phyloP scores from a whole-genome alignment of 2,329 filamentous ascomycete species.

The Diatrype stigma region DNA sequence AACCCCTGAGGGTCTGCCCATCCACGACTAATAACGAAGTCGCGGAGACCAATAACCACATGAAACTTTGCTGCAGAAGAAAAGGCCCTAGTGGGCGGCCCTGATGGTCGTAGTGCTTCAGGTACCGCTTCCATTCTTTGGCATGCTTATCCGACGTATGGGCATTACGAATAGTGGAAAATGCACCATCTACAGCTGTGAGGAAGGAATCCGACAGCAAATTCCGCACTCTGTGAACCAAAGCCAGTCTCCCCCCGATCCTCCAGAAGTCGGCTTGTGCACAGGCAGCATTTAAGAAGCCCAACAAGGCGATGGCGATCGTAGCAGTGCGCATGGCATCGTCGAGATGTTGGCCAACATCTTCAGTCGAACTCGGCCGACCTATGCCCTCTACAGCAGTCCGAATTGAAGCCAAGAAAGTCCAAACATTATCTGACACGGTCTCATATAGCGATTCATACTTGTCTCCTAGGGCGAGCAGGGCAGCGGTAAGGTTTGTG shows the following conservation, averaged over 20 bases:
- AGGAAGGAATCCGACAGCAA: conserved; percentile 83
- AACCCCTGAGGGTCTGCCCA: conserved; percentile 52
- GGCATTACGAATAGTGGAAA: conserved; percentile 84
- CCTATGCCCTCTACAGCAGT: conserved; percentile 54
- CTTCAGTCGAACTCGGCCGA: conserved; percentile 49
- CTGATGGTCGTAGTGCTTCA: conserved; percentile 74
- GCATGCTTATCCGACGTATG: conserved; percentile 60
- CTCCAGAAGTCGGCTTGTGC: conserved; percentile 79
- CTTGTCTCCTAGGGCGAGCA: conserved; percentile 75
- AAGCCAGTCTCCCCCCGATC: conserved; percentile 63
- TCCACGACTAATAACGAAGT: conserved; percentile 70
- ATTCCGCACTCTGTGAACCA: conserved; percentile 67
- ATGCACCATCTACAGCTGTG: conserved; percentile 79
- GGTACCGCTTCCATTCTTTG: conserved; percentile 83
- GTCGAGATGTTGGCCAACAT: conserved; percentile 57
- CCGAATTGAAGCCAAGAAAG: conserved; percentile 69
- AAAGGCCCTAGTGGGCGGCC: conserved; percentile 85
- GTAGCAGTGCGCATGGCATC: conserved; percentile 68
- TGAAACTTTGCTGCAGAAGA: conserved; percentile 84
- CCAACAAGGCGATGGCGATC: conserved; percentile 79
- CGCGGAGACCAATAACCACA: conserved; percentile 75
- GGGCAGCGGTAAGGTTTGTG: conserved; percentile 71
- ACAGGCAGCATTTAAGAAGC: conserved; percentile 81
- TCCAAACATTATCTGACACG: conserved; percentile 62
- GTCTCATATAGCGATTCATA: conserved; percentile 65